Evolutionary conservation across 2,329 filamentous ascomycete species (phyloP).

Genomic region (Fusarium mexicanum): DNA sequence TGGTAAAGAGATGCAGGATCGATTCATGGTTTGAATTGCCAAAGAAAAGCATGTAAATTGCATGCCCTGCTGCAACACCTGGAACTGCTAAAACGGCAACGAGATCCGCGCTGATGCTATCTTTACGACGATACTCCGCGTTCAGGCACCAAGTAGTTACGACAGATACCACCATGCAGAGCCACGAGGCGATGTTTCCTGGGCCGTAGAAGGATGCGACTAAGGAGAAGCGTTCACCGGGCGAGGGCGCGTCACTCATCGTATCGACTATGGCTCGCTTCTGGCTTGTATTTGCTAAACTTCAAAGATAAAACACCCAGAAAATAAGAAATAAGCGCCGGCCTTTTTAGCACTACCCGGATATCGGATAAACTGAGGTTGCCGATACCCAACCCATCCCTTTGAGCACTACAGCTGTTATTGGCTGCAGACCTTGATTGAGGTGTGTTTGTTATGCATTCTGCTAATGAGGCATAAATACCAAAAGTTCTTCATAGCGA

Average conservation of each 20-base stretch:
- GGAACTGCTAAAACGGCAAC: not conserved
- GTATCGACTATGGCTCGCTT: not conserved
- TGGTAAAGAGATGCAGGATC: not conserved
- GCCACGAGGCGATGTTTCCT: not conserved
- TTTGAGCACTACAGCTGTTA: not conserved
- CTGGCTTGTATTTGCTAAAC: accelerated
- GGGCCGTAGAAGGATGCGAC: not conserved
- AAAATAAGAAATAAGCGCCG: not conserved
- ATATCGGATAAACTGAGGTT: not conserved
- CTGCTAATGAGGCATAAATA: too few relatives aligned
- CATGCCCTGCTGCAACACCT: not conserved
- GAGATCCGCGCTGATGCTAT: not conserved
- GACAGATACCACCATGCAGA: not conserved
- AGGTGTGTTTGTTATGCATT: accelerated
- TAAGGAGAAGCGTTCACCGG: not conserved
- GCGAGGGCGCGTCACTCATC: not conserved
- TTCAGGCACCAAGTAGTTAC: not conserved
- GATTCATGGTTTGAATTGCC: not conserved
- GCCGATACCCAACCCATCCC: not conserved
- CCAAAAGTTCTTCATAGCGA: too few relatives aligned
- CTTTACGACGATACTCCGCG: not conserved
- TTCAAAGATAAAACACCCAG: not conserved
- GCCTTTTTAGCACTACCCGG: not conserved
- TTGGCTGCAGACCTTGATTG: not conserved
- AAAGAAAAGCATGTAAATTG: not conserved